Base-by-base conservation (phyloP, 2,329 filamentous ascomycete species). In the Calonectria hawksworthii region DNA sequence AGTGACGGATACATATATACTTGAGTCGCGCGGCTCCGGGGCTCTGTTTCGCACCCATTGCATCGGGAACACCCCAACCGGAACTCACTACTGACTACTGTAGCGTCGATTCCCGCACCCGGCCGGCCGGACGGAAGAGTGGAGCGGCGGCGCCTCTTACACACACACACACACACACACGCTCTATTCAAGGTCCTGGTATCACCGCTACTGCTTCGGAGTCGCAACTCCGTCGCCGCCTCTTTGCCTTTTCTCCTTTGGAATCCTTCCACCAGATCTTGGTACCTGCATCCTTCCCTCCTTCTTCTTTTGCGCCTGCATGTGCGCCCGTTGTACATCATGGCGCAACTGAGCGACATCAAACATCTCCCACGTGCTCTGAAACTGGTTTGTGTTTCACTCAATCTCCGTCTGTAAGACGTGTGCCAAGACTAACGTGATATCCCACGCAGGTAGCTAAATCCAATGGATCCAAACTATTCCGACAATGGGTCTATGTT, bases 401-500 rank as follows among this genome's bases (percentile, higher is more conserved):
- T 34, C n/a, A 3, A 9, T 14, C n/a, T 32, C 47, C 21, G 6
- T 61, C 21, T 47, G 44, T 9, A 47, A 41, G n/a, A 34, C 23
- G n/a, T 9, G 36, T 8, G n/a, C 21, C 32, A 36, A 41, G 11
- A 38, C 73, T 80, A 71, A 80, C 52, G 44, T 30, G 28, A 26
- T 13, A 21, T 32, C 47, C 1, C 28, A 26, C 21, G 26, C 51
- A 81, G 80, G 79, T 76, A 44, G 76, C 75, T 44, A 61, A 70
- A 23, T 77, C 76, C 50, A 74, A 66, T 30, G 73, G 69, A 18
- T 61, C 56, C 47, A 81, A 76, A 44, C 73, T 81, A 47, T 18
- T 80, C 8, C 78, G 77, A n/a, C 71, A 75, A 65, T 92, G 90
- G 88, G 59, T 92, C 32, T 87, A 87, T 74, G 87, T 91, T 0